Conservation (phyloP, 2,329 filamentous ascomycete genomes). For the Sclerotinia subarctica region DNA sequence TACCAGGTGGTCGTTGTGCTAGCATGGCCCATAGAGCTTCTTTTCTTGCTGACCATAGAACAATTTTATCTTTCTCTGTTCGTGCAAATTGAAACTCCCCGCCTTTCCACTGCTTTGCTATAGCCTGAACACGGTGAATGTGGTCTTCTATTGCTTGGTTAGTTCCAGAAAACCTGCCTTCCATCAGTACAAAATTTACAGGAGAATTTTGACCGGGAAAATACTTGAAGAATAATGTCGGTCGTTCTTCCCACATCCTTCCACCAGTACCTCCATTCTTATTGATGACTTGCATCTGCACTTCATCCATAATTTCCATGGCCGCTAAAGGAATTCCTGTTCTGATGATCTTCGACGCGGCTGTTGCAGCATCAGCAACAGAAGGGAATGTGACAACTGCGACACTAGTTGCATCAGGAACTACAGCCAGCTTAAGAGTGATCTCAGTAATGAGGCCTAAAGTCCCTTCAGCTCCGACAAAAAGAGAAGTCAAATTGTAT, state of each 20-base stretch:
- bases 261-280: conserved; percentile 64
- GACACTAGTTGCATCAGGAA: conserved; percentile 71
- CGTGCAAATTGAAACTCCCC: conserved; percentile 72
- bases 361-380: conserved; percentile 69
- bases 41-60: conserved; percentile 77
- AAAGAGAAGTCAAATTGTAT: conserved; percentile 76
- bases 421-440: conserved; percentile 73
- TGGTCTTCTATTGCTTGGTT: conserved; percentile 71
- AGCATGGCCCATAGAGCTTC: conserved; percentile 79
- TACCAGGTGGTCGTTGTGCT: conserved; percentile 59
- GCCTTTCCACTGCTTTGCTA: conserved; percentile 61
- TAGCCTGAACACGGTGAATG: conserved; percentile 62
- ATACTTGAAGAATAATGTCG: conserved; percentile 74
- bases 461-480: conserved; percentile 79
- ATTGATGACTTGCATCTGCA: conserved; percentile 80
- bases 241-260: conserved; percentile 66
- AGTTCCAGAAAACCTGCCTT: conserved; percentile 63
- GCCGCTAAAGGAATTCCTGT: conserved; percentile 40
- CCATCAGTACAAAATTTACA: background rate
- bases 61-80: conserved; percentile 63
- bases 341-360: conserved; percentile 70
- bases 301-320: conserved; percentile 77
- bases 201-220: too few species aligned
- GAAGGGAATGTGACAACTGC: conserved; percentile 75
- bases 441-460: conserved; percentile 78